Base-by-base conservation (phyloP, 2,329 filamentous ascomycete genomes). In the Ophiocordyceps camponoti-floridani region DNA sequence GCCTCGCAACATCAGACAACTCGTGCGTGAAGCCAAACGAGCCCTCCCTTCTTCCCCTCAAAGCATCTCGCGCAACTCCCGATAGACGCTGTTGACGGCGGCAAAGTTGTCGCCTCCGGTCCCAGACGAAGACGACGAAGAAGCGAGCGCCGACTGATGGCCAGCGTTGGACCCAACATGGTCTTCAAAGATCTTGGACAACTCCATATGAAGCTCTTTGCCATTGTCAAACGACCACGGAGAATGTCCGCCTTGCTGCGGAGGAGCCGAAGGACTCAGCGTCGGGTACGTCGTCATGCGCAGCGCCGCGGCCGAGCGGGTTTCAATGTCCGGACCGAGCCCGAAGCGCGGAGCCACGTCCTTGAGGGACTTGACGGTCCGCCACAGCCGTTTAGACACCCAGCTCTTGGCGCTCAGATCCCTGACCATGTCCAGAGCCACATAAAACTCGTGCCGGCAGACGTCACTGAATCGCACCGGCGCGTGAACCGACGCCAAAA, bases 401-500 rank as follows among this genome's bases (percentile, higher is more conserved):
- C 75, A 84, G 26, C 77, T 82, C 53, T 79, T 78, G 28, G 75
- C 73, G 4, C 78, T 83, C 45, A 88, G 69, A 45, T 81, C 79
- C 49, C 82, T 79, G 37, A 88, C 75, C 3, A 88, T 66, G 45
- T 85, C 80, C 1, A 88, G 70, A 0, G 79, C 82, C 69, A 82
- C 77, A 62, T 86, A 85, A 55, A 88, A 88, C 58, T 88, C 83
- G 41, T 82, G 75, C 16, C 82, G 72, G 50, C 81, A 85, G 23
- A 69, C 61, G 10, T 71, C 65, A 52, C 77, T 82, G 57, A 87
- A 88, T 26, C 77, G 71, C 0, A 81, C 72, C 0, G 83, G 82
- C 0, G 81, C 80, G 54, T 88, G 83, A 3, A 80, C 81, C 0
- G 81, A 82, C 1, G 82, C 83, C 1, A 88, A 69, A 55, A 88